Conservation (phyloP, 2,329 filamentous ascomycete species). For the Aspergillus uvarum region DNA sequence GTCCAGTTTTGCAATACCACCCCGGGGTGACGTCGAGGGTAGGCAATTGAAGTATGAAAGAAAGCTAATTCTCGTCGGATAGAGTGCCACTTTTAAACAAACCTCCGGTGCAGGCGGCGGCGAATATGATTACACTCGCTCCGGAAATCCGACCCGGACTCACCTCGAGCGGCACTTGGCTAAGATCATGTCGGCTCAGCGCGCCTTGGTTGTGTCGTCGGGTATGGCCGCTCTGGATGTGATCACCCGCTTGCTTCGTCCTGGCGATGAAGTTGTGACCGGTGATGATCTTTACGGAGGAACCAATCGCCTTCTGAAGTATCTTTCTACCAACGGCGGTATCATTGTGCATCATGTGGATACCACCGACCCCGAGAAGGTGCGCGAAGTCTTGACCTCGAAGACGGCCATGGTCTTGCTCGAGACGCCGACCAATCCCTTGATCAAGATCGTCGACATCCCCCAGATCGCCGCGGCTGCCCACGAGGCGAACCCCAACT, state of each 20-base stretch:
- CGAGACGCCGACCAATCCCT: constrained; percentile 93
- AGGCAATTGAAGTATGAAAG: too few species aligned
- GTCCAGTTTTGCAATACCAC: background rate
- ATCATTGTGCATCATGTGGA: constrained; percentile 96
- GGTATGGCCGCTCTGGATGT: constrained; percentile 98
- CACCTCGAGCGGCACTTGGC: constrained; percentile 95
- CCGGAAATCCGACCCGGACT: constrained; percentile 92
- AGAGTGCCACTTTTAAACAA: constrained; percentile 97
- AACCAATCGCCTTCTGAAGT: constrained; percentile 89
- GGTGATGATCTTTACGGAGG: constrained; percentile 97
- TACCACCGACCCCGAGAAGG: constrained; percentile 74
- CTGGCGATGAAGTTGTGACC: constrained; percentile 94
- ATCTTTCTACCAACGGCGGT: constrained; percentile 81
- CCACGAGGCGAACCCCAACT: constrained; percentile 74
- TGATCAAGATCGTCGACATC: constrained; percentile 98
- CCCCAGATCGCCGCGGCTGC: constrained; percentile 71
- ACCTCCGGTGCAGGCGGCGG: constrained; percentile 73
- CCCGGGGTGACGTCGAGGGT: background rate
- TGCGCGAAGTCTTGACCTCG: constrained; percentile 65
- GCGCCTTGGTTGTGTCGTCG: constrained; percentile 88
- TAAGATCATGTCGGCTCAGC: constrained; percentile 96
- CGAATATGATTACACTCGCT: constrained; percentile 98
- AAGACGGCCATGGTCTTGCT: constrained; percentile 96
- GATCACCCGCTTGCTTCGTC: constrained; percentile 83
- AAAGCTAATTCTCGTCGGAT: constrained; percentile 3